A percentile compares a stretch with the other conserved stretches of the same genome.
Conservation (phyloP, 345 rosid species). For the Isatis tinctoria region DNA sequence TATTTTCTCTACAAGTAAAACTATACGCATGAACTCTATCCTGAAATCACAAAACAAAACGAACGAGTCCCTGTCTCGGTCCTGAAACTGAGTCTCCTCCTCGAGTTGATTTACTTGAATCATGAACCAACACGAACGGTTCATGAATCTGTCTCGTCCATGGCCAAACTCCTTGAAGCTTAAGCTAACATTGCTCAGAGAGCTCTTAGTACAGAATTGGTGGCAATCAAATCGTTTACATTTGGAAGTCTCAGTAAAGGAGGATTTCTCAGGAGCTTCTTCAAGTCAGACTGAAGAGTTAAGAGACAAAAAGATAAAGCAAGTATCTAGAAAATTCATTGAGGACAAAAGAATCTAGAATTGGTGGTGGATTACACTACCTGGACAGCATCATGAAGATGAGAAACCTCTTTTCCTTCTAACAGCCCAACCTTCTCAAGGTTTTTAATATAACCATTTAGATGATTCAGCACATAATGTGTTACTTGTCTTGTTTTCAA, state of each 20-base stretch:
- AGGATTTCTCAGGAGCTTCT: constrained; percentile 86
- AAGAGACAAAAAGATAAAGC: neutral
- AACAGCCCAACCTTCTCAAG: constrained; percentile 83
- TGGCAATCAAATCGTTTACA: constrained; percentile 42
- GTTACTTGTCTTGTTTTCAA: constrained; percentile 95
- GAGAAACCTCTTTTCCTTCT: constrained; percentile 82
- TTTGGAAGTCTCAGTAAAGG: constrained; percentile 66
- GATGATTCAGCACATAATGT: constrained; percentile 72
- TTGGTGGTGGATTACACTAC: constrained; percentile 28
- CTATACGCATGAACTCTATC: neutral
- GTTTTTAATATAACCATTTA: constrained; percentile 64
- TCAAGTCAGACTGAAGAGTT: constrained; percentile 65
- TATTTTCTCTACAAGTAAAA: neutral
- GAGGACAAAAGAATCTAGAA: neutral
- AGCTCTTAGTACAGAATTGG: constrained; percentile 46
- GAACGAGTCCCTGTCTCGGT: neutral
- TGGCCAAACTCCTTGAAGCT: neutral
- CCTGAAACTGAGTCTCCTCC: neutral
- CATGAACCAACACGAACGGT: neutral
- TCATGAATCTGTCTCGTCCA: neutral
- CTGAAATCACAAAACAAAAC: neutral
- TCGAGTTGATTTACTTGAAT: neutral
- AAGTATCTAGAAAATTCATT: neutral
- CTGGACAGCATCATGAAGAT: constrained; percentile 87
- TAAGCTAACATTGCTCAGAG: neutral